Conservation (phyloP, 2,329 filamentous ascomycete species). For the Colletotrichum orbiculare region DNA sequence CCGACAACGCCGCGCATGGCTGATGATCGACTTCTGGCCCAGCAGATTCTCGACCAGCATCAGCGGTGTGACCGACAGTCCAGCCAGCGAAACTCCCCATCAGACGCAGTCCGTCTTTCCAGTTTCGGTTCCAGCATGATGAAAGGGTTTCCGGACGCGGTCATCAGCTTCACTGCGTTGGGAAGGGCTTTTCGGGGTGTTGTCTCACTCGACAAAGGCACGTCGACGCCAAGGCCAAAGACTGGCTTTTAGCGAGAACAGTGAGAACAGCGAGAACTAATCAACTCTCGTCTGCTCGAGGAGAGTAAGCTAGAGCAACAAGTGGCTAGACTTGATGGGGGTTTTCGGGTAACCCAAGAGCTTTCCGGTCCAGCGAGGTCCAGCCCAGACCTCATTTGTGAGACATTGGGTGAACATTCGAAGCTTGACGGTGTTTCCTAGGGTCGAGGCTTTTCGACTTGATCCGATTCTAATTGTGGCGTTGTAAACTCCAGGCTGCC, state of each 20-base stretch:
- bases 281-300: not conserved
- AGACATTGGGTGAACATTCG: not conserved
- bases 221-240: conserved; percentile 1
- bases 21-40: conserved; percentile 9
- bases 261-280: not conserved
- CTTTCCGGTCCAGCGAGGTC: not conserved
- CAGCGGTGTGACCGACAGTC: not conserved
- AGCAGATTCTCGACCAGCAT: conserved; percentile 2
- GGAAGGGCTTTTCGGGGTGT: conserved; percentile 2
- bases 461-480: not conserved
- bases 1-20: conserved; percentile 1
- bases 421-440: no score
- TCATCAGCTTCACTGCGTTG: not conserved
- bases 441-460: no score
- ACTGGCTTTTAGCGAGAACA: not conserved
- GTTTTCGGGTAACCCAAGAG: not conserved
- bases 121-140: not conserved
- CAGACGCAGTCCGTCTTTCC: no score
- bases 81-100: no score
- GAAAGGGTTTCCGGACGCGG: not conserved
- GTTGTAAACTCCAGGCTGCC: not conserved
- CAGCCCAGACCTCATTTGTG: not conserved
- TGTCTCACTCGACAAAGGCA: conserved; percentile 7
- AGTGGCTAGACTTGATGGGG: not conserved
- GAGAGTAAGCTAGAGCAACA: not conserved